phyloP scores from a whole-genome alignment of 176 grass and related monocot species.

The Zoysia pacifica region DNA sequence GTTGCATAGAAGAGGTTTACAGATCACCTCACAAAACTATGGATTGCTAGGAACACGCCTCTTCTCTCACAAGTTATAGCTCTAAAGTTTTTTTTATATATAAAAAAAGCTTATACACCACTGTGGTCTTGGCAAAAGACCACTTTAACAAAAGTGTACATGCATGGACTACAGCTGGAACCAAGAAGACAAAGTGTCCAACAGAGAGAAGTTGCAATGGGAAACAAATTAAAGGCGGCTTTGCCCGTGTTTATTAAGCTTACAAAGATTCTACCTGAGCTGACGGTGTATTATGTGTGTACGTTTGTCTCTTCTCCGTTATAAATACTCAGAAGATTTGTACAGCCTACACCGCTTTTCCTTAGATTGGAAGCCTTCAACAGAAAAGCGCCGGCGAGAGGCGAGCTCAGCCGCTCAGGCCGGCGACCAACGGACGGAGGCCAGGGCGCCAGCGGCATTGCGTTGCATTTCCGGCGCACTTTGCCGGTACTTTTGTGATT shows the following conservation, averaged over 20 bases:
- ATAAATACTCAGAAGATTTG: constrained; percentile 35
- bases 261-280: constrained; percentile 38
- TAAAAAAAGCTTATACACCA: neutral
- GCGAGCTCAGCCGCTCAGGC: neutral
- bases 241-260: neutral
- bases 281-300: neutral
- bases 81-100: neutral
- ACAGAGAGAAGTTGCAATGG: neutral
- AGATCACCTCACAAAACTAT: neutral
- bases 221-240: neutral
- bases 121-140: neutral
- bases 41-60: neutral
- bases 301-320: neutral
- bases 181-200: neutral
- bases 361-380: neutral
- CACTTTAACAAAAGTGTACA: neutral
- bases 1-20: neutral
- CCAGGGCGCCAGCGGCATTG: neutral
- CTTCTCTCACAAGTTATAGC: neutral
- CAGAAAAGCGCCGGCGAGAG: neutral
- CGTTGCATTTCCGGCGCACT: neutral
- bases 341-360: constrained; percentile 29
- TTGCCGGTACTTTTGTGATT: constrained; percentile 23
- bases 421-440: neutral
- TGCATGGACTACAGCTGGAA: neutral